Conservation (phyloP, 108 stramenopile genomes). For the Ochromonas danica region DNA sequence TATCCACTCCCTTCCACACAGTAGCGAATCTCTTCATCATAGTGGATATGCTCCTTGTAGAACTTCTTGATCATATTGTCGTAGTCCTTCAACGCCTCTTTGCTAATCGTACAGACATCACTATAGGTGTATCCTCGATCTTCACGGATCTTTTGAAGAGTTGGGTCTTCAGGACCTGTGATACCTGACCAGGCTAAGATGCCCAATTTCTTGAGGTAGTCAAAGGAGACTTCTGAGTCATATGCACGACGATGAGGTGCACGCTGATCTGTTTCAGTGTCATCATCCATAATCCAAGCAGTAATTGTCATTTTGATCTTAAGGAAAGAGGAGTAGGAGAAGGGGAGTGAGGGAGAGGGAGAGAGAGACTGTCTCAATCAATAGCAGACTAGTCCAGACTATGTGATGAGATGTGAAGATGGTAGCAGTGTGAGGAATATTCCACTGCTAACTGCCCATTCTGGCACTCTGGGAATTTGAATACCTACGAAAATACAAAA, state of each 20-base stretch:
- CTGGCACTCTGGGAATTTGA: too few species aligned
- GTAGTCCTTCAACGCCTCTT: conserved; percentile 80
- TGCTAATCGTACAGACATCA: conserved; percentile 84
- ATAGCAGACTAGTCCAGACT: too few species aligned
- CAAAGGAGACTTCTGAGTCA: not conserved
- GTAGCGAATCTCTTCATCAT: conserved; percentile 95
- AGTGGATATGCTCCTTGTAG: conserved; percentile 94
- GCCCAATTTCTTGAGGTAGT: conserved; percentile 7
- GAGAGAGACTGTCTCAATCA: too few species aligned
- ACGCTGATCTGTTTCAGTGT: conserved; percentile 18
- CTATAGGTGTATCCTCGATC: conserved; percentile 73
- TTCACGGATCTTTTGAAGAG: not conserved
- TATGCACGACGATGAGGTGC: not conserved
- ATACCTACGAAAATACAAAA: too few species aligned
- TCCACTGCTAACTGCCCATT: too few species aligned
- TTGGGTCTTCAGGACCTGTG: conserved; percentile 23
- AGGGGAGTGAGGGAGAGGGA: too few species aligned
- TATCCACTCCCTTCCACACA: conserved; percentile 66
- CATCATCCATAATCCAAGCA: conserved; percentile 39
- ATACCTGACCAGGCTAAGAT: conserved; percentile 47
- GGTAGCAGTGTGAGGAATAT: too few species aligned
- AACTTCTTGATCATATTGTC: conserved; percentile 85
- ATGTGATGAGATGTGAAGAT: too few species aligned
- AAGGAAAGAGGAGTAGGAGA: too few species aligned
- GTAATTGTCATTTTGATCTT: conserved; percentile 12